A percentile compares a stretch with the other conserved stretches of the same genome.
Evolutionary conservation across 345 rosid genomes (phyloP).

Genomic region (Linum usitatissimum): DNA sequence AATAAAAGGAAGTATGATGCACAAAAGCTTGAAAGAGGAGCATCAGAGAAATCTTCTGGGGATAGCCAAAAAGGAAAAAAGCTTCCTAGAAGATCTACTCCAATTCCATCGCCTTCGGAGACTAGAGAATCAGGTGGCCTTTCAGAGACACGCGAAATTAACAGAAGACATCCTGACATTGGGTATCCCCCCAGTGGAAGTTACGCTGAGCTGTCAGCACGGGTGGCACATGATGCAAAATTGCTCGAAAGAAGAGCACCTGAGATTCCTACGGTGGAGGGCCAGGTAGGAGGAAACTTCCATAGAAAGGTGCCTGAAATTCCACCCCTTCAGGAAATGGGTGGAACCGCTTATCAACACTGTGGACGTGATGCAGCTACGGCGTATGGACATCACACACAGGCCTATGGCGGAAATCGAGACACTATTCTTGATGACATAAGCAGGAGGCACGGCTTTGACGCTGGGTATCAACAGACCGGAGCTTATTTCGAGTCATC

Average conservation of each 20-base stretch:
- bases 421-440: conserved; percentile 25
- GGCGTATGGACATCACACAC: conserved; percentile 18
- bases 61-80: neutral
- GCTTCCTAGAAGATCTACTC: neutral
- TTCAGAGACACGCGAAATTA: no score
- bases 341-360: neutral
- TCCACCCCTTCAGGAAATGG: neutral
- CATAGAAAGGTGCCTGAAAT: neutral
- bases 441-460: conserved; percentile 20
- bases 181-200: no score
- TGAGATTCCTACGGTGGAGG: conserved; percentile 21
- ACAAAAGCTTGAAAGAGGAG: neutral
- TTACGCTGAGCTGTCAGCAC: no score
- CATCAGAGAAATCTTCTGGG: neutral
- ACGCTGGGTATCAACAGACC: conserved; percentile 10
- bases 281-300: conserved; percentile 12
- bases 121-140: neutral
- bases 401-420: conserved; percentile 19
- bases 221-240: no score
- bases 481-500: conserved; percentile 17
- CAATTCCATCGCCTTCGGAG: neutral
- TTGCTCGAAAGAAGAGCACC: conserved; percentile 15
- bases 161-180: no score
- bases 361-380: neutral
- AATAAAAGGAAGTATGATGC: neutral